Evolutionary conservation across 1,139 yeast species (phyloP), one percentile per base, ranked within the genome.

Genomic region (Yamadazyma friedrichii): DNA sequence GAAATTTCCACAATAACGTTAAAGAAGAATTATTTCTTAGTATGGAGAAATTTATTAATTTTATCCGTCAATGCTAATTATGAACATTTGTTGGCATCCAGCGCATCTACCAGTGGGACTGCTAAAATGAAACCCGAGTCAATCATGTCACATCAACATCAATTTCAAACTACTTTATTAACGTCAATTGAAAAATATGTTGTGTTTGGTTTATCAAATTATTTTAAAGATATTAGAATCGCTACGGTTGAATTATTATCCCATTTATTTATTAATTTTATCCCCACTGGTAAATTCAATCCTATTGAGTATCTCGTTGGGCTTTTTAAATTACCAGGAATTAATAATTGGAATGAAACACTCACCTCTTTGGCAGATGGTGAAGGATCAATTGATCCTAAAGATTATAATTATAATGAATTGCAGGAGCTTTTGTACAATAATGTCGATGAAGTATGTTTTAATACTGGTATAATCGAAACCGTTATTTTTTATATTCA

Each of bases 91-190:
- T 53, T 70, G 40, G 62, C 69, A 1, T 48, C 58, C 10, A 67
- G 74, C 3, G 62, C 75, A 2, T 59, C 71, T 5, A 49, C 64
- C 8, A 58, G 70, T 0, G 59, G 69, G 1, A 69, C 72, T 3
- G 64, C 74, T 4, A 70, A 70, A 47, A 46, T 68, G 59, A 70
- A 70, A 40, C 76, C 78, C 0, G 77, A 72, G 39, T 51, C 67
- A 0, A 59, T 72, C 26, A 70, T 71, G 76, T 41, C 58, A 9
- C 72, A 62, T 37, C 77, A 72, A 44, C 62, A 69, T 46, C 67
- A 56, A 42, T 70, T 58, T 45, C 78, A 72, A 51, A 40, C 45
- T 10, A 48, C 51, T 30, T 46, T 72, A 15, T 55, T 72, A 35
- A 36, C 53, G 2, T 42, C 65, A 1, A 56, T 68, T 44, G 73